Percentiles rank a stretch among this genome's conserved stretches.
Evolutionary conservation across 192 early-diverging fungal genomes (phyloP).

Genomic region (Rhizophlyctis rosea): DNA sequence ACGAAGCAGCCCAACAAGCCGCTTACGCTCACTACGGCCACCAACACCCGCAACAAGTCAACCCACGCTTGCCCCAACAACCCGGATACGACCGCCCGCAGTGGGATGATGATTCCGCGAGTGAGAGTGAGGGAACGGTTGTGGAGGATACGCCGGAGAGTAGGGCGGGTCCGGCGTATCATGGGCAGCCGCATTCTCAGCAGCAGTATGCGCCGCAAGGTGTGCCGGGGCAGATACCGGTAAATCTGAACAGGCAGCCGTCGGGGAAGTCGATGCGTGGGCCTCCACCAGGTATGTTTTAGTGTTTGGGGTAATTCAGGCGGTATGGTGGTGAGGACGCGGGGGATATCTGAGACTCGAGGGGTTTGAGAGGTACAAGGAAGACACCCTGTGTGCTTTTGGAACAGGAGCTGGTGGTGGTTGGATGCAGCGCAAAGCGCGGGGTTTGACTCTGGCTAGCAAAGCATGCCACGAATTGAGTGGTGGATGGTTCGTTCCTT

Average conservation of each 20-base stretch:
- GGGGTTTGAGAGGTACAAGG: no score
- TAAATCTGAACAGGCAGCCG: no score
- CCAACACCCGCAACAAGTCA: constrained; percentile 22
- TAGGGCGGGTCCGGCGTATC: constrained; percentile 36
- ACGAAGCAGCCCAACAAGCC: background rate
- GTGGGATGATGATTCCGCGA: constrained; percentile 29
- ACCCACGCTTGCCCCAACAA: constrained; percentile 17
- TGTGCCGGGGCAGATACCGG: background rate
- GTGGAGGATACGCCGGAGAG: constrained; percentile 31
- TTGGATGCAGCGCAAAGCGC: background rate
- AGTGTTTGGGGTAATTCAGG: no score
- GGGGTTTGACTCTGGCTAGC: no score
- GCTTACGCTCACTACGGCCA: constrained; percentile 3
- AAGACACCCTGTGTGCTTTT: no score
- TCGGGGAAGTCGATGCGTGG: no score
- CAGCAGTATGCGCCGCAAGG: background rate
- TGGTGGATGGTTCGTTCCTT: no score
- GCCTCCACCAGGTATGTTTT: no score
- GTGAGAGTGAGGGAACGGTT: constrained; percentile 26
- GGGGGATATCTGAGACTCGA: no score
- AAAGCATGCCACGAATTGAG: no score
- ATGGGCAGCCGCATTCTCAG: constrained; percentile 4
- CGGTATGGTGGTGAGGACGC: no score
- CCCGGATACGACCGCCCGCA: constrained; percentile 16
- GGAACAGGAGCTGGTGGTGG: background rate